Percentiles rank a stretch among this genome's conserved stretches.
Evolutionary conservation across 345 rosid genomes (phyloP).

Genomic region (Ceriops tagal): DNA sequence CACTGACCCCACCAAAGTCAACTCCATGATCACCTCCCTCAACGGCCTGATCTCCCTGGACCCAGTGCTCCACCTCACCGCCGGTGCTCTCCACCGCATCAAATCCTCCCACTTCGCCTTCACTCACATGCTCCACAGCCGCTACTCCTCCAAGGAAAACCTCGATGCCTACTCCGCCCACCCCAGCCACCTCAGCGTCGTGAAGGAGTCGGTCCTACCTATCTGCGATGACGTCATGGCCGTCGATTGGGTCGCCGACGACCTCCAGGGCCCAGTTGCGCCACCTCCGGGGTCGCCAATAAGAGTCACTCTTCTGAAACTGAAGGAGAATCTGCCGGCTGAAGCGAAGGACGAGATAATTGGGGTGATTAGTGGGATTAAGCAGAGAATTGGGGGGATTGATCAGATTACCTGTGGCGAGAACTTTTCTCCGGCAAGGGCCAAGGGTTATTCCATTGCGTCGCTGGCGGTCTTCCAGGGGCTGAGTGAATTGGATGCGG

Average conservation of each 20-base stretch:
- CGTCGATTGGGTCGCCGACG: constrained; percentile 67
- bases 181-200: constrained; percentile 61
- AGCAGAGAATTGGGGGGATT: constrained; percentile 37
- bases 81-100: constrained; percentile 50
- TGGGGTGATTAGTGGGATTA: constrained; percentile 45
- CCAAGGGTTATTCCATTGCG: constrained; percentile 63
- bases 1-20: constrained; percentile 40
- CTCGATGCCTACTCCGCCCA: constrained; percentile 50
- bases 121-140: constrained; percentile 90
- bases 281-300: constrained; percentile 40
- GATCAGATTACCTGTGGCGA: constrained; percentile 58
- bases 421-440: constrained; percentile 73
- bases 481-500: constrained; percentile 39
- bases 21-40: constrained; percentile 54
- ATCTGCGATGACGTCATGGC: constrained; percentile 79
- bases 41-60: constrained; percentile 51
- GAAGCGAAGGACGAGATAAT: constrained; percentile 46
- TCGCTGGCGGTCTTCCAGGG: constrained; percentile 53
- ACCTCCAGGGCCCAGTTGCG: constrained; percentile 21
- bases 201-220: constrained; percentile 54
- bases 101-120: constrained; percentile 44
- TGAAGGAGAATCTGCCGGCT: constrained; percentile 42
- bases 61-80: constrained; percentile 58
- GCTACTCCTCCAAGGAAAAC: constrained; percentile 58
- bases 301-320: constrained; percentile 39